phyloP scores from a whole-genome alignment of 139 green algal species.

The Closterium sp. region DNA sequence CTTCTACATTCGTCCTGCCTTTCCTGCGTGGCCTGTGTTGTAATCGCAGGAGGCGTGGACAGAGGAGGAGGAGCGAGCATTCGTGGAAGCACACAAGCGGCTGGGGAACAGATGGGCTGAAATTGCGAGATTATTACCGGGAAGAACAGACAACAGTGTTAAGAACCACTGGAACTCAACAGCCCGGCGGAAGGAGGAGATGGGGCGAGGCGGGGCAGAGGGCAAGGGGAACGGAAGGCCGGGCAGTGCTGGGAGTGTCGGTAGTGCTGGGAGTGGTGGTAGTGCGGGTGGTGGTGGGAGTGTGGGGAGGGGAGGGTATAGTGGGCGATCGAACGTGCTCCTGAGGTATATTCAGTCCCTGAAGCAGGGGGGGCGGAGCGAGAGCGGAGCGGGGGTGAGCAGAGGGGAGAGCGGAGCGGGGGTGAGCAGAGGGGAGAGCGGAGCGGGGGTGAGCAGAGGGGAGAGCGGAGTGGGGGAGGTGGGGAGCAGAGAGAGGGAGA shows the following conservation, averaged over 20 bases:
- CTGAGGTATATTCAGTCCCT: conserved; percentile 11
- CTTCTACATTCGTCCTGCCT: too few relatives aligned
- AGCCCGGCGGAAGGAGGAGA: conserved; percentile 47
- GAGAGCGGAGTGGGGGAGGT: background rate
- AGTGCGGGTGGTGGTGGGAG: background rate
- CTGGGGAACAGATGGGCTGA: conserved; percentile 78
- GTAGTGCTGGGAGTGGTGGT: background rate
- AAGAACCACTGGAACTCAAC: conserved; percentile 85
- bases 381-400: background rate
- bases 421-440: background rate
- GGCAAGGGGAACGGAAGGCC: background rate
- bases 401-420: background rate
- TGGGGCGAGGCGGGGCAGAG: background rate
- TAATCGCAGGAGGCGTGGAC: conserved; percentile 56
- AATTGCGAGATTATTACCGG: conserved; percentile 60
- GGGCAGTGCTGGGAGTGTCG: background rate
- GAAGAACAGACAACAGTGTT: conserved; percentile 77
- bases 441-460: background rate
- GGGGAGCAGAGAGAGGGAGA: background rate
- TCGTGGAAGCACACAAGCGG: conserved; percentile 60
- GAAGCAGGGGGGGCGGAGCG: background rate
- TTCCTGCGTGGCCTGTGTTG: too few relatives aligned
- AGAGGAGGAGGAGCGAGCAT: conserved; percentile 54
- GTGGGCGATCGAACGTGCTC: background rate
- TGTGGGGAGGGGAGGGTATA: background rate